Base-by-base conservation (phyloP, 352 stramenopile genomes). In the Phytophthora ramorum region DNA sequence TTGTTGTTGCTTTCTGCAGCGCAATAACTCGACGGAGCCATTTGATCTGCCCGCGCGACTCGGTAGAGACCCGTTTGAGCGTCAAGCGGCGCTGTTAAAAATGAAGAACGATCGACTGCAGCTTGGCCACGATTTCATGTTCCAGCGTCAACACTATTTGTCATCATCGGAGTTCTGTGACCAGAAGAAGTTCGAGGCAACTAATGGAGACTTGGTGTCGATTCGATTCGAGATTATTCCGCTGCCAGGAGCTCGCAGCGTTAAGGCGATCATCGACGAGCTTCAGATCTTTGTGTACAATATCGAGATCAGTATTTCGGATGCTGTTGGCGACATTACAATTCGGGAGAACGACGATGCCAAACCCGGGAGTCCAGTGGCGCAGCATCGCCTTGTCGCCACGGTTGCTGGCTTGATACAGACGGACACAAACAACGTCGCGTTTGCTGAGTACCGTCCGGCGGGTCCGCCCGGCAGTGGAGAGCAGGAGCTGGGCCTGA, bases 341-440 rank as follows among this genome's bases (percentile, higher is more conserved):
- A 62, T 87, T n/a, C 78, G 78, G 2, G 75, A 87, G 46, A 81
- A 83, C 26, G 76, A 87, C 64, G 79, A 87, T 55, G 70, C 58
- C 14, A 59, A 60, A 26, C 65, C 57, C 13, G 59, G 49, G 9
- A 68, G 67, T 41, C 63, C 66, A 4, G 51, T 85, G 35, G 61
- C 73, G 9, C 74, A 85, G 40, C 68, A 83, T 62, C 68, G 69
- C 2, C 58, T 83, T 30, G 71, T 85, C 19, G 73, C 71, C 19
- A 72, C 57, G 4, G 59, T 83, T 16, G 45, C 57, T 14, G 40
- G 75, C 14, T 1, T 63, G 7, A 63, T 85, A 7, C 46, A 77
- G 37, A 57, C 78, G 14, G 76, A 83, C 17, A 76, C 71, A 10
- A 85, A 85, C 59, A 81, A 59, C 32, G 58, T 79, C 10, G 71